Conservation (phyloP, 1,284 basidiomycete species). For the Leccinum subfulvum region DNA sequence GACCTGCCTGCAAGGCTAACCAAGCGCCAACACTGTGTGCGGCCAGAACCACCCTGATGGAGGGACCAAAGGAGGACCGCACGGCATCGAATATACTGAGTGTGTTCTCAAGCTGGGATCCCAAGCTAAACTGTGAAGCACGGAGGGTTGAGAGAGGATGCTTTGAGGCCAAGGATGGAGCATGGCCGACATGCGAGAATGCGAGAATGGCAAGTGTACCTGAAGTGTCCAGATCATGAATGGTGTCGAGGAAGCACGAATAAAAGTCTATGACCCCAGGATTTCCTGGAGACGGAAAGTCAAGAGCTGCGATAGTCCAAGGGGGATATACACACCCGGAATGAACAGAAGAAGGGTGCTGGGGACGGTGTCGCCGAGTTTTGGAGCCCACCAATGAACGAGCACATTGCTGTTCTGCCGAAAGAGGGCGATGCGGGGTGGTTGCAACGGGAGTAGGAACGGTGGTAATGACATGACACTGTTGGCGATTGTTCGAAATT, state of each 20-base stretch:
- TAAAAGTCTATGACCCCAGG: constrained; percentile 63
- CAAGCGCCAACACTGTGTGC: constrained; percentile 65
- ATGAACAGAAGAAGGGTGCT: constrained; percentile 53
- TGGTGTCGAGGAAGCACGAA: constrained; percentile 48
- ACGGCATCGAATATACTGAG: constrained; percentile 51
- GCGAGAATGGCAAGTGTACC: constrained; percentile 47
- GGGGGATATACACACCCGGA: constrained; percentile 41
- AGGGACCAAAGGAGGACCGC: constrained; percentile 32
- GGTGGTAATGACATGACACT: constrained; percentile 31
- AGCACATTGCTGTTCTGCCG: constrained; percentile 40
- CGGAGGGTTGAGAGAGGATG: constrained; percentile 10
- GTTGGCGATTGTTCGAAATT: not conserved
- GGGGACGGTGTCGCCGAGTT: constrained; percentile 28
- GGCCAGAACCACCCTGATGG: constrained; percentile 43
- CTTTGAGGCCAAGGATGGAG: constrained; percentile 34
- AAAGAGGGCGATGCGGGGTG: constrained; percentile 38
- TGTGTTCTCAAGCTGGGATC: constrained; percentile 47
- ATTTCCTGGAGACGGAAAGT: constrained; percentile 41
- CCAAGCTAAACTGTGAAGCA: constrained; percentile 34
- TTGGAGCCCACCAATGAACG: constrained; percentile 53
- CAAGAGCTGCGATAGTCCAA: not conserved
- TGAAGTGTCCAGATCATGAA: constrained; percentile 39
- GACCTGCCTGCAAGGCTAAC: constrained; percentile 53
- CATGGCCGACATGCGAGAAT: constrained; percentile 54
- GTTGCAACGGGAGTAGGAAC: constrained; percentile 32